Percentiles rank a stretch among this genome's conserved stretches.
Evolutionary conservation across 257 asterid genomes (phyloP).

Genomic region (Lantana camara): DNA sequence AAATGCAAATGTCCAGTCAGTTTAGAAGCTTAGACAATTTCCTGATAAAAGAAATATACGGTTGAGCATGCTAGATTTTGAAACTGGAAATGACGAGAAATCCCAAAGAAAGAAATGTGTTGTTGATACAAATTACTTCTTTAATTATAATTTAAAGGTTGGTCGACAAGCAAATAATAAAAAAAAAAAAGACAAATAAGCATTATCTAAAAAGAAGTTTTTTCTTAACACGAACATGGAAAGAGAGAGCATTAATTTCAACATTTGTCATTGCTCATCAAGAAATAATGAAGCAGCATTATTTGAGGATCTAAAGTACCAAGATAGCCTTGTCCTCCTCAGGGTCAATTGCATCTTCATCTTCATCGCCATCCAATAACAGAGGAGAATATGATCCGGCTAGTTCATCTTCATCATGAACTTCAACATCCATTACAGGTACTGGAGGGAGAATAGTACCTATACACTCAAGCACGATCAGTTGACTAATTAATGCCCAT

Average conservation of each 20-base stretch:
- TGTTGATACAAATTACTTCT: too few species aligned
- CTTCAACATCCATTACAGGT: constrained; percentile 51
- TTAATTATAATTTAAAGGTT: too few species aligned
- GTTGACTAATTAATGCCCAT: constrained; percentile 18
- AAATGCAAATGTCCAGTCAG: constrained; percentile 14
- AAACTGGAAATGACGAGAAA: too few species aligned
- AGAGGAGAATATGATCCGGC: constrained; percentile 87
- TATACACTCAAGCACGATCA: constrained; percentile 27
- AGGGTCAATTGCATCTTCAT: constrained; percentile 92
- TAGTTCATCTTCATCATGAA: constrained; percentile 50
- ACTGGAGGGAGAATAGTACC: constrained; percentile 50
- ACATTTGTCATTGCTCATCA: not conserved
- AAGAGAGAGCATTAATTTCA: too few species aligned
- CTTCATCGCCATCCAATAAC: constrained; percentile 70
- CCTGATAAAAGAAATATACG: not conserved
- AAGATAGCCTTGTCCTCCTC: constrained; percentile 83
- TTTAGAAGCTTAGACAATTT: not conserved
- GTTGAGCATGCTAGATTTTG: too few species aligned
- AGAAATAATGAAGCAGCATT: not conserved
- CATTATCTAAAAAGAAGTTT: too few species aligned
- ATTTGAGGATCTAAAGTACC: constrained; percentile 40
- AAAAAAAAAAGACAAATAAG: too few species aligned
- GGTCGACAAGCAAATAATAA: too few species aligned
- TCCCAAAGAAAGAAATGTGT: too few species aligned
- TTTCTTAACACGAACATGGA: too few species aligned